These are phyloP conservation scores for Pichia deserticola DNA, from an alignment of 805 yeast species.

Conservation along the genomic window DNA sequence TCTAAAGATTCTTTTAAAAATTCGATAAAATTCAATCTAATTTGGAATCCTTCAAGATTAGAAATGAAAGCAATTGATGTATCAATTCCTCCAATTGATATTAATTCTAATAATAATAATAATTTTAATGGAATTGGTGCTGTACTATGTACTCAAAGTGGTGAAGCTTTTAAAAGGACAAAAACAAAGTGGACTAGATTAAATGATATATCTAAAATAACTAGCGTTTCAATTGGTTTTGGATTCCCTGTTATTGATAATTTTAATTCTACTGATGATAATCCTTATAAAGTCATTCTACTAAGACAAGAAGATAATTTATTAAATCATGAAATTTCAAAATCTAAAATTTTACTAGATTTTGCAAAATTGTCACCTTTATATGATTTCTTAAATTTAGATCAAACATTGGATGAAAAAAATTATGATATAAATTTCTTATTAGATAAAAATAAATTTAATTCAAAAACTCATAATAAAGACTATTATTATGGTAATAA, in stretches of 20 bases:
- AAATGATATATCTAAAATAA: slow-evolving; percentile 37
- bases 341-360: slow-evolving; percentile 43
- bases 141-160: slow-evolving; percentile 59
- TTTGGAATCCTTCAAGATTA: slow-evolving; percentile 59
- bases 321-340: slow-evolving; percentile 47
- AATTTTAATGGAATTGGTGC: slow-evolving; percentile 20
- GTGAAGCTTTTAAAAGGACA: slow-evolving; percentile 46
- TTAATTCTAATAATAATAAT: slow-evolving; percentile 16
- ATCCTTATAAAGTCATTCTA: slow-evolving; percentile 60
- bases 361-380: slow-evolving; percentile 49
- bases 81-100: slow-evolving; percentile 62
- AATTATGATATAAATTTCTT: background rate
- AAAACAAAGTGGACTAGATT: slow-evolving; percentile 24
- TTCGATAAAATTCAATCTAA: slow-evolving; percentile 36
- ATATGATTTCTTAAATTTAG: background rate
- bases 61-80: slow-evolving; percentile 58
- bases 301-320: slow-evolving; percentile 54
- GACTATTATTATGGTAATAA: too few species aligned
- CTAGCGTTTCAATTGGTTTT: slow-evolving; percentile 8
- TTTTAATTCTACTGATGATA: slow-evolving; percentile 33
- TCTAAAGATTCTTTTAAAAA: slow-evolving; percentile 32
- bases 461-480: too few species aligned
- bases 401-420: background rate
- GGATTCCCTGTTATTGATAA: slow-evolving; percentile 6
- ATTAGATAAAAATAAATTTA: background rate